Base-by-base conservation (phyloP, 2,329 filamentous ascomycete species). In the Xylariomycetidae sp. region DNA sequence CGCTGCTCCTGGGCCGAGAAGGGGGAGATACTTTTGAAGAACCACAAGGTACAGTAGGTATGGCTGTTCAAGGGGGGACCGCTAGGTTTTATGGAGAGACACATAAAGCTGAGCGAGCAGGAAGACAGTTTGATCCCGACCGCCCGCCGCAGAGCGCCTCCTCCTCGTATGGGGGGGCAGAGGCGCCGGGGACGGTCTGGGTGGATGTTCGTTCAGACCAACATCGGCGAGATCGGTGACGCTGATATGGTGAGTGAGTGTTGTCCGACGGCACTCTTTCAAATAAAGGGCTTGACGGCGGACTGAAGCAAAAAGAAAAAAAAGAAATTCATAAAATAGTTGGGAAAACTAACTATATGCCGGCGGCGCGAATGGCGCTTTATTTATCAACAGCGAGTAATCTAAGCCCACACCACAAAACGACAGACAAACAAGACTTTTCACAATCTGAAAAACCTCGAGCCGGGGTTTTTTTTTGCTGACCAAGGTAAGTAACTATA, bases 151-250 rank as follows among this genome's bases (percentile, higher is more conserved):
- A n/a, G 62, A 66, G 33, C 45, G 62, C 11, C 40, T 66, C 2
- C n/a, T n/a, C n/a, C n/a, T n/a, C n/a, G n/a, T n/a, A n/a, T 53
- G 65, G 3, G 65, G 62, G 62, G 62, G 88, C 17, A 49, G 59
- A 31, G 62, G 61, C 13, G 49, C 61, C 11, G 62, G 63, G 17
- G 61, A 66, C 28, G 57, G 57, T 2, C 46, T 66, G 7, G 49
- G 53, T 16, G 61, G n/a, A n/a, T n/a, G n/a, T n/a, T 66, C 12
- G 54, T 59, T 5, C 52, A 64, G 37, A 61, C 60, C 4, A 59
- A 61, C 16, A 54, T 64, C 18, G 61, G 62, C 4, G 63, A 58
- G 34, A 57, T 64, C 11, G 62, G 61, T n/a, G 16, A 63, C 61
- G 2, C 37, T 66, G 31, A 65, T 66, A 29, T 66, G 61, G 55